Percentiles rank a stretch among this genome's conserved stretches.
Evolutionary conservation across 352 stramenopile species (phyloP).

Genomic region (Pythium dissimile): DNA sequence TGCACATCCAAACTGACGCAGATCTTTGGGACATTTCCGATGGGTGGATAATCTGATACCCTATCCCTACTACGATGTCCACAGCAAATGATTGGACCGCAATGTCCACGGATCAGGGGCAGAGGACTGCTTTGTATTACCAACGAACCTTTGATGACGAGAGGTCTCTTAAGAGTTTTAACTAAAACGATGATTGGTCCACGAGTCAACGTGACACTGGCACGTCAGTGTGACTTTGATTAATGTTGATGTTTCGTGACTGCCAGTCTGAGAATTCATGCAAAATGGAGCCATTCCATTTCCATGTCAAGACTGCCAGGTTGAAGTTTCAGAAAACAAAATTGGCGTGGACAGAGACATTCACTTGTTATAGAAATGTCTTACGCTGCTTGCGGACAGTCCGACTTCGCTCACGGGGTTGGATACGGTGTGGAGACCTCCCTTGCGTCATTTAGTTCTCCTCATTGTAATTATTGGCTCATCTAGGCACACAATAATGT

Average conservation of each 20-base stretch:
- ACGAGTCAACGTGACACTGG: slow-evolving; percentile 6
- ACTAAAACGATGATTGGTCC: slow-evolving; percentile 12
- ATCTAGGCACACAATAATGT: too few relatives aligned
- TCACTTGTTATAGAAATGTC: too few relatives aligned
- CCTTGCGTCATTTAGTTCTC: too few relatives aligned
- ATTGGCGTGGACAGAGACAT: too few relatives aligned
- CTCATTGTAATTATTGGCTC: too few relatives aligned
- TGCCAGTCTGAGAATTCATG: slow-evolving; percentile 9
- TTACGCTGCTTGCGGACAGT: too few relatives aligned
- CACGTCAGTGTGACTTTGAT: slow-evolving; percentile 13
- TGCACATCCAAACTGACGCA: too few relatives aligned
- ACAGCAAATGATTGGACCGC: neutral
- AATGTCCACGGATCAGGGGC: neutral
- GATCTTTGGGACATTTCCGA: neutral
- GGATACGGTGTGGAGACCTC: too few relatives aligned
- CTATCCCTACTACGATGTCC: neutral
- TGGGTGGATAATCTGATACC: neutral
- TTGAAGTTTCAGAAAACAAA: too few relatives aligned
- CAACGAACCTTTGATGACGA: slow-evolving; percentile 12
- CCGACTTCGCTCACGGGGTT: too few relatives aligned
- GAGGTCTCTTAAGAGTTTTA: too few relatives aligned
- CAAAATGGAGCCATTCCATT: neutral
- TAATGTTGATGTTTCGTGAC: slow-evolving; percentile 13
- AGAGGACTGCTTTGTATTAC: slow-evolving; percentile 6
- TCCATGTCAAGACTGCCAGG: too few relatives aligned